Evolutionary conservation across 805 yeast genomes (phyloP), one percentile per base, ranked within the genome.

Genomic region (Ogataea glucozyma): DNA sequence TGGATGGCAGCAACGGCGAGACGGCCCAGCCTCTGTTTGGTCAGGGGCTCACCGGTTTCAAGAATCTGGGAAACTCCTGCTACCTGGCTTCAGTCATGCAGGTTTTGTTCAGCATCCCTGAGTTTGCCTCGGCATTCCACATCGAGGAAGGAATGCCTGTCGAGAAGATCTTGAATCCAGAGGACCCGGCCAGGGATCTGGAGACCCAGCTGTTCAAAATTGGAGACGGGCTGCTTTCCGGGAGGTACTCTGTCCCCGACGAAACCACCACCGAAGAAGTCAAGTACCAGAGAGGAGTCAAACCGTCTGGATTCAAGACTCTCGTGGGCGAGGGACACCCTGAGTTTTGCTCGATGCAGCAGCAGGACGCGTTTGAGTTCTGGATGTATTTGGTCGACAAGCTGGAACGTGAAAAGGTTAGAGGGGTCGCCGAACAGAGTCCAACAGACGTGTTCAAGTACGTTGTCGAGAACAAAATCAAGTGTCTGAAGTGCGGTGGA

Each of bases 291-390:
- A 57, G 69, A 30, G 97, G 98, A 4, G 73, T 93, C 14, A 76
- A 79, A 40, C 97, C 97, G 0, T 69, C 78, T 1, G 73, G 84
- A 36, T 82, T 93, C 64, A 91, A 91, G 61, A 69, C 78, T 7
- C 67, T 88, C 19, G 71, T 93, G 40, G 97, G 97, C 3, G 75
- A 75, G 38, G 78, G 79, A 26, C 95, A 93, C 61, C 71, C 72
- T 13, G 99, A 93, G 57, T 93, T 93, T 54, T 72, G 82, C 33
- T 82, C 96, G 0, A 86, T 83, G 73, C 79, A 81, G 53, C 99
- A 93, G 60, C 99, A 93, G 62, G 99, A 93, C 68, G 93, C 98
- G 0, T 85, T 82, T 69, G 99, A 93, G 62, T 93, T 89, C 58
- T 76, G 89, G 64, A 65, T 78, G 4, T 85, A 81, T 58, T 62